Evolutionary conservation across 345 rosid genomes (phyloP).

Genomic region (Populus alba): DNA sequence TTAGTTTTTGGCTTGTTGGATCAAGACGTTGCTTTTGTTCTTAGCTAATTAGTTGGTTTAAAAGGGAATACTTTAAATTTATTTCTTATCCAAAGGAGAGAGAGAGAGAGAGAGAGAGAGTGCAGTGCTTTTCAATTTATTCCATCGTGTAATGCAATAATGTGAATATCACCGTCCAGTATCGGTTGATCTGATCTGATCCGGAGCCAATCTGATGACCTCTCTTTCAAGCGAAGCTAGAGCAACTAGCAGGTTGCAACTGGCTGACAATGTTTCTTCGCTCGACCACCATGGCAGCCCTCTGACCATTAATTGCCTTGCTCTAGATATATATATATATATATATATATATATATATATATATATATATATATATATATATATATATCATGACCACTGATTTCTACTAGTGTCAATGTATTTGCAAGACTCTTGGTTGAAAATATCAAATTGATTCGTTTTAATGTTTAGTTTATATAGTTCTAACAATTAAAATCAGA

Average conservation of each 20-base stretch:
- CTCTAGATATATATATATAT: not conserved
- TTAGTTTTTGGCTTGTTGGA: not conserved
- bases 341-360: no score
- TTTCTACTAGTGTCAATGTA: no score
- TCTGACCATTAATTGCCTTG: not conserved
- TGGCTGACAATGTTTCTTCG: not conserved
- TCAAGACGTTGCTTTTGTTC: not conserved
- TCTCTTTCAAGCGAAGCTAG: slow-evolving; percentile 34
- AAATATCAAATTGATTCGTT: not conserved
- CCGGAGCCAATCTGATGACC: slow-evolving; percentile 8
- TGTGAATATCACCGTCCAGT: slow-evolving; percentile 2
- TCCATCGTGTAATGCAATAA: slow-evolving; percentile 7
- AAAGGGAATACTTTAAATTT: not conserved
- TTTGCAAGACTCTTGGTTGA: not conserved
- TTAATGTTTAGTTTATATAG: not conserved
- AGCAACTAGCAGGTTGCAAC: not conserved
- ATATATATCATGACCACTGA: not conserved
- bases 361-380: no score
- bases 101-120: not conserved
- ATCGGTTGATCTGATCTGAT: not conserved
- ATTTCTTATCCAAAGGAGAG: not conserved
- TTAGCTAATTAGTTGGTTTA: not conserved
- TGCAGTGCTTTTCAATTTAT: not conserved
- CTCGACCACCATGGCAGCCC: not conserved
- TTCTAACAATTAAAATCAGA: not conserved